Base-by-base conservation (phyloP, 768 basidiomycete genomes). In the Rhodotorula babjevae region DNA sequence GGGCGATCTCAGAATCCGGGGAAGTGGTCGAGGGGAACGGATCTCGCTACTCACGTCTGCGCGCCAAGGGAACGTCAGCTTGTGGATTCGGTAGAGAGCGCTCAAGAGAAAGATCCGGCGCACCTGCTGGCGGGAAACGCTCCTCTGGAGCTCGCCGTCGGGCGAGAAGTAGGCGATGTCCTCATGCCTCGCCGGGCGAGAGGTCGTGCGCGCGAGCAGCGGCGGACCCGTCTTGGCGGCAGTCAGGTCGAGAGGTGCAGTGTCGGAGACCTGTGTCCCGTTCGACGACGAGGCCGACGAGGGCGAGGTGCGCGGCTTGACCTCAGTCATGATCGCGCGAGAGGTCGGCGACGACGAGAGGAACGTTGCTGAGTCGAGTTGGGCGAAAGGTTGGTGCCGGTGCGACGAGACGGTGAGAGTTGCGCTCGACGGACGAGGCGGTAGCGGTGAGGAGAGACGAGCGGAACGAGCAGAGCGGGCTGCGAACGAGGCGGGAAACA, bases 131-230 rank as follows among this genome's bases (percentile, higher is more conserved):
- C 73, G 68, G 8, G 73, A 74, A 36, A 74, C 62, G 1, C 25
- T 47, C 23, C 69, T 40, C 40, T 68, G 63, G 14, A 69, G 63
- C 42, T 71, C 58, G 1, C 69, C 69, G 19, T 58, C 63, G 16
- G 59, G 52, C 3, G 55, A 49, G 57, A 74, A 74, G 69, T 53
- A 67, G 53, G 65, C 50, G n/a, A 74, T 31, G 29, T 55, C 42
- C 14, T 50, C 57, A 6, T 65, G 64, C 21, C 55, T 55, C 18
- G 72, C 56, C 56, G 63, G 47, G 71, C 65, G 63, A 33, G 62
- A 59, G 33, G 36, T 42, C 3, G 65, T 68, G 47, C 60, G 67
- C 11, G 3, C 25, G 29, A 61, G 56, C 44, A 2, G 33, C 18
- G 21, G 46, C 47, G 29, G 1, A 14, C 40, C 29, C 7, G 21